Evolutionary conservation across 2,329 filamentous ascomycete species (phyloP), one percentile per base, ranked within the genome.

Genomic region (Calonectria ilicicola): DNA sequence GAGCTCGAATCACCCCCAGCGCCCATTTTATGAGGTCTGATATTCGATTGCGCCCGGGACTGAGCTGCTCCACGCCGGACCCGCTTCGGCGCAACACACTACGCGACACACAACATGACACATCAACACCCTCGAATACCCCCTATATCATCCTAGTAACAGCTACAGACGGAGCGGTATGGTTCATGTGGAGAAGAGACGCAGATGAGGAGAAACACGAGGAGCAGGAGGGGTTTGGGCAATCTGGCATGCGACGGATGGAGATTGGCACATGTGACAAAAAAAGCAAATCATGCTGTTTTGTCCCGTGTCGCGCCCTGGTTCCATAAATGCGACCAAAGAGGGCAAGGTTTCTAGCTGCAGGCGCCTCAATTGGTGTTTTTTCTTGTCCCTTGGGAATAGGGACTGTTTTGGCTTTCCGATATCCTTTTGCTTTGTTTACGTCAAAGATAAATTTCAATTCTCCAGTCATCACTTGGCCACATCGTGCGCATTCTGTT

Each of bases 241-340:
- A 17, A 68, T 49, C 19, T 29, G 69, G 53, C 49, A 63, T 38
- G 58, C 63, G 70, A n/a, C 56, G 32, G 44, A 53, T n/a, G 21
- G 38, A 60, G 29, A 32, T 51, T 40, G 60, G 38, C 56, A 74
- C 19, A 71, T 73, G 67, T 53, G 60, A 69, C 23, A 56, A n/a
- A n/a, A n/a, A n/a, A n/a, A n/a, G n/a, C n/a, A 64, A 38, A 46
- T 67, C 40, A 49, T 27, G 21, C 40, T 58, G 69, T 64, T 47
- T 53, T 47, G 27, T 65, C 27, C 26, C 44, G 69, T 19, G 29
- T 14, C 40, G 27, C 21, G 5, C 47, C 38, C 21, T 23, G 44
- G 19, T 26, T 49, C 49, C 56, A 64, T 47, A 63, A n/a, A 38
- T 26, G 19, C 53, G 29, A 47, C 29, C 23, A 29, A 44, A 49